Evolutionary conservation across 805 yeast genomes (phyloP).

Genomic region (Candida maris): DNA sequence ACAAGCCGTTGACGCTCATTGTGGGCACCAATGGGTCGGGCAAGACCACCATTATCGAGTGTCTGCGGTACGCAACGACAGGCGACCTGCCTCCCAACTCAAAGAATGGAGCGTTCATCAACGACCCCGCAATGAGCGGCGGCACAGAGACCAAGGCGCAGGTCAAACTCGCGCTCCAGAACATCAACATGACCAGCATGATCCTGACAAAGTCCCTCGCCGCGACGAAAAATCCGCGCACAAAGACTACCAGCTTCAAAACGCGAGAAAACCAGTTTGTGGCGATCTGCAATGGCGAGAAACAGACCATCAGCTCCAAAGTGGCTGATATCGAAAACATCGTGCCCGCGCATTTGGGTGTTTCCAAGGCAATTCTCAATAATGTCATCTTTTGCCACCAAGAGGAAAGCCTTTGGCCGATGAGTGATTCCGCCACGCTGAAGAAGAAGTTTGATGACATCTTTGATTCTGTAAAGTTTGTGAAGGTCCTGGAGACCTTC

Average conservation of each 20-base stretch:
- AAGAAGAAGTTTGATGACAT: conserved; percentile 95
- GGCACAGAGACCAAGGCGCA: conserved; percentile 82
- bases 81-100: conserved; percentile 95
- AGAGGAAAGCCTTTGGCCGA: conserved; percentile 95
- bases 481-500: conserved; percentile 81
- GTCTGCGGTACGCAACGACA: conserved; percentile 89
- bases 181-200: conserved; percentile 71
- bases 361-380: conserved; percentile 80
- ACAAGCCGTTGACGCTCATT: conserved; percentile 84
- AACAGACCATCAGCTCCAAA: conserved; percentile 73
- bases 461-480: conserved; percentile 89
- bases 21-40: conserved; percentile 98
- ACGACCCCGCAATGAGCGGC: conserved; percentile 81
- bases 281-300: conserved; percentile 60
- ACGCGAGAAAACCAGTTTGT: conserved; percentile 87
- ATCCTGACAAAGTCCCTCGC: conserved; percentile 84
- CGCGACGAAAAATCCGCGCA: conserved; percentile 52
- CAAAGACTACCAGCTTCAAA: conserved; percentile 64
- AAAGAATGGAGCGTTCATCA: conserved; percentile 93
- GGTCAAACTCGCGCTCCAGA: conserved; percentile 79
- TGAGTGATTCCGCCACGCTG: conserved; percentile 82
- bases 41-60: conserved; percentile 93
- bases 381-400: conserved; percentile 97
- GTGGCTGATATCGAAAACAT: conserved; percentile 79
- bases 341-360: conserved; percentile 82